Percentiles rank a stretch among this genome's conserved stretches.
phyloP scores from a whole-genome alignment of 1,284 basidiomycete genomes.

The Cryptococcus sp. region DNA sequence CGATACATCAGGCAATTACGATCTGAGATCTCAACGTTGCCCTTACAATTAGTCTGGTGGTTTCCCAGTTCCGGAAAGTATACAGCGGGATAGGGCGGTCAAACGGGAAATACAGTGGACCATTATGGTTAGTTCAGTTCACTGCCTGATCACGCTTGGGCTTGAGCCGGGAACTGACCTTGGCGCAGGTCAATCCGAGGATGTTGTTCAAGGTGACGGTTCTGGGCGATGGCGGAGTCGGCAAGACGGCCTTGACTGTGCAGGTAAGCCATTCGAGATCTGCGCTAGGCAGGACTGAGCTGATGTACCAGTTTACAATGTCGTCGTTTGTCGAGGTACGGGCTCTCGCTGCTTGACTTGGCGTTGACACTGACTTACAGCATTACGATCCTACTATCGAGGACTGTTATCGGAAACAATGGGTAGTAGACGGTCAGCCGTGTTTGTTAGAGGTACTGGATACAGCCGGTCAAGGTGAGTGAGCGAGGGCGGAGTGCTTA shows the following conservation, averaged over 20 bases:
- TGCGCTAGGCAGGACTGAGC: neutral
- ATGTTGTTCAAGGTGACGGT: slow-evolving; percentile 64
- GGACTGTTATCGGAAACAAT: slow-evolving; percentile 87
- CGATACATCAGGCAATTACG: too few species aligned
- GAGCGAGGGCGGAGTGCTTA: neutral
- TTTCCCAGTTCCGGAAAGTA: too few species aligned
- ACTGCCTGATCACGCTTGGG: too few species aligned
- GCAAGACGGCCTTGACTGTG: slow-evolving; percentile 93
- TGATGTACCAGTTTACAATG: slow-evolving; percentile 70
- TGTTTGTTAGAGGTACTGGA: slow-evolving; percentile 90
- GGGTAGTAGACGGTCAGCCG: slow-evolving; percentile 85
- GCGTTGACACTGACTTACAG: slow-evolving; percentile 11
- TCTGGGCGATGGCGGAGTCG: slow-evolving; percentile 94
- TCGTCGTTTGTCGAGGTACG: slow-evolving; percentile 75
- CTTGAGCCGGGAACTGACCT: too few species aligned
- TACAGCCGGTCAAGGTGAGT: slow-evolving; percentile 85
- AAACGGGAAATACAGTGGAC: too few species aligned
- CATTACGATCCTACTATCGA: slow-evolving; percentile 69
- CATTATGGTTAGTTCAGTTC: too few species aligned
- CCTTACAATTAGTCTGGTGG: too few species aligned
- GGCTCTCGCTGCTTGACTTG: neutral
- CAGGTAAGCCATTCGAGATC: slow-evolving; percentile 59
- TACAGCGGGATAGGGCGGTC: too few species aligned
- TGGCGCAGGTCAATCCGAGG: too few species aligned
- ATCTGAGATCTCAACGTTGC: too few species aligned